Evolutionary conservation across 768 basidiomycete species (phyloP).

Genomic region (Erythrobasidium yunnanense): DNA sequence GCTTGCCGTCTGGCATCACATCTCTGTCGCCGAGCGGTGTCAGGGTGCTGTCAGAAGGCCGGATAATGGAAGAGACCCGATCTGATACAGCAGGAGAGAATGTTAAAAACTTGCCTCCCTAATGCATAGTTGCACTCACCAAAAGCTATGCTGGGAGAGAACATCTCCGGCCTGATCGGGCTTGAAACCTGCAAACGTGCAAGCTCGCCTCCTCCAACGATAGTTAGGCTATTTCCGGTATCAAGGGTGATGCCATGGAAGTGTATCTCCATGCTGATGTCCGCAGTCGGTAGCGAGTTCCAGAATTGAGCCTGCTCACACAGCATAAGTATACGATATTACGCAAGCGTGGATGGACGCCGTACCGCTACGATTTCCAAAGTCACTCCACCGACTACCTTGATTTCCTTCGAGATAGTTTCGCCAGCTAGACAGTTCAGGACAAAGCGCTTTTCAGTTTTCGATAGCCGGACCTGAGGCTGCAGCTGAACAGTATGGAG

Average conservation of each 20-base stretch:
- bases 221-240: neutral
- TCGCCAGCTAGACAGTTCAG: conserved; percentile 22
- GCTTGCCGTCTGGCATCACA: conserved; percentile 11
- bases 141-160: conserved; percentile 15
- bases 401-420: conserved; percentile 15
- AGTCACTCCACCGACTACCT: conserved; percentile 16
- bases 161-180: conserved; percentile 11
- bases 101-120: neutral
- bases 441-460: conserved; percentile 15
- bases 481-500: conserved; percentile 22
- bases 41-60: conserved; percentile 12
- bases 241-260: conserved; percentile 20
- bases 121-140: neutral
- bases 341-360: neutral
- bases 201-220: conserved; percentile 18
- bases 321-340: neutral
- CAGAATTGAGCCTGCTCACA: conserved; percentile 8
- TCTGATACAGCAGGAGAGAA: neutral
- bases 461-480: neutral
- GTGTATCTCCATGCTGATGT: conserved; percentile 9
- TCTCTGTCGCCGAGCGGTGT: neutral
- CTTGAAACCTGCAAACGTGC: conserved; percentile 3
- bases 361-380: conserved; percentile 23
- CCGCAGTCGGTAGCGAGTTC: conserved; percentile 2
- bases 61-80: neutral